Percentiles rank a stretch among this genome's conserved stretches.
These are phyloP conservation scores for Penicillium longicatenatum DNA, from an alignment of 495 filamentous ascomycete species.

Conservation along the genomic window DNA sequence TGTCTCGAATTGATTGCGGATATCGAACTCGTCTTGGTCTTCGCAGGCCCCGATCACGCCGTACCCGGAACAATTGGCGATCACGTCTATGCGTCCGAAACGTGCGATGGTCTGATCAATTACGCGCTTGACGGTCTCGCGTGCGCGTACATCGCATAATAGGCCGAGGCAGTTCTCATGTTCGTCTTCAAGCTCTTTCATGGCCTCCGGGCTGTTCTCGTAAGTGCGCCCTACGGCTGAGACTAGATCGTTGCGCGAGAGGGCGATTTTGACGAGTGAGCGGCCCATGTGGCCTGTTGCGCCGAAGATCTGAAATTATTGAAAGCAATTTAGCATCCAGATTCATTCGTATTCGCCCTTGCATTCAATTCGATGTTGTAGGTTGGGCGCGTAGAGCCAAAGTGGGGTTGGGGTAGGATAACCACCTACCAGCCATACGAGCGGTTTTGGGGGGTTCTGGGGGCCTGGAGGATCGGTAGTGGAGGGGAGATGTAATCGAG, in stretches of 20 bases:
- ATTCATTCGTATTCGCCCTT: not conserved
- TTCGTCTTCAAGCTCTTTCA: constrained; percentile 57
- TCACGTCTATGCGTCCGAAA: constrained; percentile 84
- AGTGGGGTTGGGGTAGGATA: constrained; percentile 4
- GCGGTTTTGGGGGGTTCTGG: constrained; percentile 67
- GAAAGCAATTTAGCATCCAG: constrained; percentile 3
- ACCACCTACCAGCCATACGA: constrained; percentile 76
- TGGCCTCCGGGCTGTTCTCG: constrained; percentile 72
- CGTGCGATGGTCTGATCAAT: constrained; percentile 66
- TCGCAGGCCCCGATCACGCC: constrained; percentile 95
- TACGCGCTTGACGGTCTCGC: constrained; percentile 72
- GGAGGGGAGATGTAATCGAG: constrained; percentile 63
- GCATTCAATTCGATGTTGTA: not conserved
- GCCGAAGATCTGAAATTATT: constrained; percentile 72
- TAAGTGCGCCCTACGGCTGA: constrained; percentile 84
- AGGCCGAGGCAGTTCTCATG: constrained; percentile 69
- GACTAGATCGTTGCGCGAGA: constrained; percentile 85
- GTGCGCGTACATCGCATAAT: constrained; percentile 86
- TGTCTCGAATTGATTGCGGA: constrained; percentile 94
- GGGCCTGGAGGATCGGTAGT: constrained; percentile 81
- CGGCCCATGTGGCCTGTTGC: constrained; percentile 96
- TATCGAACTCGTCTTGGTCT: constrained; percentile 93
- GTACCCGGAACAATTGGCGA: constrained; percentile 90
- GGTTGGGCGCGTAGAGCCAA: not conserved
- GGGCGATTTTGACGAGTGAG: constrained; percentile 76